Evolutionary conservation across 192 early-diverging fungal genomes (phyloP).

Genomic region (Coemansia sp.): DNA sequence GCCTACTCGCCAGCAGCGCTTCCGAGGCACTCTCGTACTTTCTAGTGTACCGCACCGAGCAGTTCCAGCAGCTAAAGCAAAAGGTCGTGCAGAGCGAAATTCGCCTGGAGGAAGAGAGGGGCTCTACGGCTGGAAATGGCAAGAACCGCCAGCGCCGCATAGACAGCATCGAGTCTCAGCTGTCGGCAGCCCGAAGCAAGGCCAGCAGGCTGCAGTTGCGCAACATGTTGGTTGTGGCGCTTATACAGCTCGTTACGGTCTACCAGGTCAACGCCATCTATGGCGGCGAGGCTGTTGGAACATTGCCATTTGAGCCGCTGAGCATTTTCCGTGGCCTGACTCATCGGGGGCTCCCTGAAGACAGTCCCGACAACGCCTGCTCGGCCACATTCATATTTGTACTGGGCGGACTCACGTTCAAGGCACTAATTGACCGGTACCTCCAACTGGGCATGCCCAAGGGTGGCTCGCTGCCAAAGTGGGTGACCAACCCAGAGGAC

Average conservation of each 20-base stretch:
- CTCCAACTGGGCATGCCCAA: constrained; percentile 53
- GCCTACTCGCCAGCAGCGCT: constrained; percentile 33
- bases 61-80: constrained; percentile 46
- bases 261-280: constrained; percentile 32
- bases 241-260: constrained; percentile 39
- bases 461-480: constrained; percentile 43
- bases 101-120: constrained; percentile 38
- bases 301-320: constrained; percentile 47
- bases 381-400: constrained; percentile 55
- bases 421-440: constrained; percentile 35
- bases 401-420: constrained; percentile 45
- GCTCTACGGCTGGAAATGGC: constrained; percentile 12
- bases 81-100: constrained; percentile 38
- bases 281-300: constrained; percentile 26
- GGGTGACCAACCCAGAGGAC: constrained; percentile 49
- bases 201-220: constrained; percentile 45
- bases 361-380: constrained; percentile 34
- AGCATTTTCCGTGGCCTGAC: constrained; percentile 42
- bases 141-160: constrained; percentile 50
- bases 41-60: constrained; percentile 42
- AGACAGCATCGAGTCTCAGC: constrained; percentile 41
- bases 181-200: constrained; percentile 39
- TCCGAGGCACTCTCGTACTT: constrained; percentile 47
- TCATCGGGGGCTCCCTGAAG: constrained; percentile 45
- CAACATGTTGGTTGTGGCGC: constrained; percentile 37